These are phyloP conservation scores for Candida berthetii DNA, from an alignment of 805 yeast genomes.

Conservation along the genomic window DNA sequence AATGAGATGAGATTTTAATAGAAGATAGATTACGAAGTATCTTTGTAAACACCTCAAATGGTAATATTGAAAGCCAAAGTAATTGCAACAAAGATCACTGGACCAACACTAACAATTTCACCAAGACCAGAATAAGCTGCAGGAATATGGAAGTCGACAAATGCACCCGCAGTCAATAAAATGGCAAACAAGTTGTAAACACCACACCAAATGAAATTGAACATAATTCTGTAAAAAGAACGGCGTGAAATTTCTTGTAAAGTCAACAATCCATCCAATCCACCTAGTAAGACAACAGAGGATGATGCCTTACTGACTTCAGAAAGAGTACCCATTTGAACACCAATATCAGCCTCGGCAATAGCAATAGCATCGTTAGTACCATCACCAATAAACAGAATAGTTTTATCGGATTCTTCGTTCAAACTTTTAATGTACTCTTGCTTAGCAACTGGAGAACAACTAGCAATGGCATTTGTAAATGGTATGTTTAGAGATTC, in stretches of 20 bases:
- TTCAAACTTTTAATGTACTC: background rate
- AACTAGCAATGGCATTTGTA: slow-evolving; percentile 47
- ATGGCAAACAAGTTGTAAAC: background rate
- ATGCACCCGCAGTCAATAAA: background rate
- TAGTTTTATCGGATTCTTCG: slow-evolving; percentile 16
- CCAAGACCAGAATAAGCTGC: background rate
- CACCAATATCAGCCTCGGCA: slow-evolving; percentile 72
- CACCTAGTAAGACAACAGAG: slow-evolving; percentile 50
- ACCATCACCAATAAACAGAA: slow-evolving; percentile 83
- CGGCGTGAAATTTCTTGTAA: background rate
- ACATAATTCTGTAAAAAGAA: background rate
- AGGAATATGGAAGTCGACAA: background rate
- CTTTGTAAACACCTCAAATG: too few species aligned
- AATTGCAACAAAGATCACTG: background rate
- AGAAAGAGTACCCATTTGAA: slow-evolving; percentile 72
- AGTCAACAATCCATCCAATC: background rate
- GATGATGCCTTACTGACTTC: slow-evolving; percentile 83
- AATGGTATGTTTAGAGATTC: background rate
- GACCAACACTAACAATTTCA: background rate
- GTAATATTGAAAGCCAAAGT: background rate
- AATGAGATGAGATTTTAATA: background rate
- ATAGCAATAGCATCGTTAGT: slow-evolving; percentile 85
- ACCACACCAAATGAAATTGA: background rate
- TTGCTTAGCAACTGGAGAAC: background rate
- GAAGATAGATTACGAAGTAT: too few species aligned